These are phyloP conservation scores for Dichomitus squalens DNA, from an alignment of 1,284 basidiomycete species.

Conservation along the genomic window DNA sequence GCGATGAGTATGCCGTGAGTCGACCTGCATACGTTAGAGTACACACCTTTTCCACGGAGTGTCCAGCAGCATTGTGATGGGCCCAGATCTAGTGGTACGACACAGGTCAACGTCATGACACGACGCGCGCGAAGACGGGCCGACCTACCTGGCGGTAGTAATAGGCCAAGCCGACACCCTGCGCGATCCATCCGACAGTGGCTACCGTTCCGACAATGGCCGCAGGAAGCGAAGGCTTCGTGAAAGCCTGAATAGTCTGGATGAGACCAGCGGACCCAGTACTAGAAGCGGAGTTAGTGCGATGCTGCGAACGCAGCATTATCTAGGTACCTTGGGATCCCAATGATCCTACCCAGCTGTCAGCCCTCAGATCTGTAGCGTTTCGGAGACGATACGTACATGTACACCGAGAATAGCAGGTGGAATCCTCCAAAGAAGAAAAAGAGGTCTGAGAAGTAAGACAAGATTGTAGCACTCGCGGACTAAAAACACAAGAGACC, in stretches of 20 bases:
- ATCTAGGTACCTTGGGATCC: conserved; percentile 67
- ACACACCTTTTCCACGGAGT: conserved; percentile 79
- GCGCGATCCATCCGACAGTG: conserved; percentile 86
- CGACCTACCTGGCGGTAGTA: conserved; percentile 75
- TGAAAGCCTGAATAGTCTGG: conserved; percentile 83
- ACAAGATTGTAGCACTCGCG: background rate
- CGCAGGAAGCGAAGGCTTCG: conserved; percentile 64
- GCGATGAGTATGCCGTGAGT: conserved; percentile 17
- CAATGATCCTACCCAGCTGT: conserved; percentile 69
- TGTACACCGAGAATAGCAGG: conserved; percentile 86
- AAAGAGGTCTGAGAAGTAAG: conserved; percentile 71
- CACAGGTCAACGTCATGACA: conserved; percentile 6
- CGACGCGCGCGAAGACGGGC: background rate
- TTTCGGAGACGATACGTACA: conserved; percentile 50
- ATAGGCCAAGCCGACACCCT: conserved; percentile 81
- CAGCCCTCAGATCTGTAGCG: conserved; percentile 23
- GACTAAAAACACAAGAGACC: background rate
- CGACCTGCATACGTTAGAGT: conserved; percentile 4
- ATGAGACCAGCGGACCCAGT: conserved; percentile 97
- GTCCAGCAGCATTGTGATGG: conserved; percentile 82
- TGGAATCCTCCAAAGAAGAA: conserved; percentile 96
- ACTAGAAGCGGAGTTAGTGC: conserved; percentile 43
- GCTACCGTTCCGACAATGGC: conserved; percentile 81
- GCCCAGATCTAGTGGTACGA: conserved; percentile 67
- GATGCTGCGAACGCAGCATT: conserved; percentile 10